Evolutionary conservation across 768 basidiomycete genomes (phyloP), one percentile per base, ranked within the genome.

Genomic region (Mycena polygramma): DNA sequence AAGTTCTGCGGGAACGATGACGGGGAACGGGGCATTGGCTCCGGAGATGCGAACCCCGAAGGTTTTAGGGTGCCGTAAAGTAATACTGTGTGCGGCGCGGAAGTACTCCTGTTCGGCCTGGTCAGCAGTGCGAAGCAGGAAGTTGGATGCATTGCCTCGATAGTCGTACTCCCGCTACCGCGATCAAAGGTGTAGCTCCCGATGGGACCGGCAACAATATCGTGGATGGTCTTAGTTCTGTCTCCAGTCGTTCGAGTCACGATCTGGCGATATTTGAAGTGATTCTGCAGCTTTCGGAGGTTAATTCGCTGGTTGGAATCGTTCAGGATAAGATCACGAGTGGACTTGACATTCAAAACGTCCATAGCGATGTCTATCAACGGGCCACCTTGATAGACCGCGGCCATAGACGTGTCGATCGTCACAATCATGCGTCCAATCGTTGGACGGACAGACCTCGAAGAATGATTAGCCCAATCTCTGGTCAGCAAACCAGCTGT

Each of bases 1-100:
- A 0, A 88, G 67, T 66, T 91, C 89, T 0, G 85, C 81, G 0
- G 90, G 90, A 7, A 90, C 77, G n/a, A 85, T 76, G 0, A 79
- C 79, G 0, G 79, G 77, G 11, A 76, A 75, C 4, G 74, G 72
- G 0, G 74, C 76, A 1, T 76, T 78, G 46, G 76, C 57, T 8
- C 70, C 73, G 7, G 80, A 76, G 8, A 83, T 70, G 4, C 68
- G 70, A 8, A 89, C 78, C 3, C 85, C 87, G 36, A 86, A 74
- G 10, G 81, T 80, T 0, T 75, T 75, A 0, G 86, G 86, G 70
- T 77, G 76, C 20, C 63, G 30, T 9, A 88, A 63, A 0, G 63
- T 69, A 0, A 81, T 75, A 24, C 81, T 80, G 59, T 87, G 78
- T 0, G 80, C 77, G 7, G 77, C 72, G 15, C 71, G 68, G 41